Base-by-base conservation (phyloP, 768 basidiomycete genomes). In the Collybia nuda region DNA sequence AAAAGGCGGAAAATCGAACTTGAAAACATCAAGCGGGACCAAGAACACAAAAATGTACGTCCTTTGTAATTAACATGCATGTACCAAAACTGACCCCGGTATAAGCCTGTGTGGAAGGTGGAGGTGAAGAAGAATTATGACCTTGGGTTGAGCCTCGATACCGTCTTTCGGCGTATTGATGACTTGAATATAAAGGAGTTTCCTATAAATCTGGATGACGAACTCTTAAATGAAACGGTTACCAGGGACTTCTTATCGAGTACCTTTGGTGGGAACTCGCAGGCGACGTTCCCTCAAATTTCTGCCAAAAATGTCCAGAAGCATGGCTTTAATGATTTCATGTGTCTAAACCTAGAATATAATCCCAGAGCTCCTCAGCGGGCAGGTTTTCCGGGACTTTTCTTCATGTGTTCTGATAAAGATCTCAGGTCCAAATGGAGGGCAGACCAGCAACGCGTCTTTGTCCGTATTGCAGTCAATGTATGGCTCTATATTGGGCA, bases 401-500 rank as follows among this genome's bases (percentile, higher is more conserved):
- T 55, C 19, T 64, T 65, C 21, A 5, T 6, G 32, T 26, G 37
- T 23, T 36, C 51, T 19, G 51, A 26, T 18, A 2, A 19, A 11
- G 29, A 8, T 17, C 24, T 19, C 21, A 24, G 19, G 22, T 12
- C 9, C 1, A 35, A 42, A 24, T 39, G 24, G 53, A 24, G 42
- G 63, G 61, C 62, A 69, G 74, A 24, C 0, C 51, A 55, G 11
- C 32, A 32, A 32, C 72, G 62, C 0, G 62, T 56, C 2, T 67
- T 62, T 43, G 76, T 70, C 12, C 62, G 67, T 11, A 52, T 54
- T 36, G 64, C 60, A 12, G 72, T 58, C 26, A 68, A 58, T 3
- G 48, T 54, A 5, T 76, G 74, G 56, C 76, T 64, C 5, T 61
- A 68, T 18, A 55, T 52, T 47, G 77, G 71, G 9, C 69, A 74